Base-by-base conservation (phyloP, 2,329 filamentous ascomycete genomes). In the Cladosporium sp. region DNA sequence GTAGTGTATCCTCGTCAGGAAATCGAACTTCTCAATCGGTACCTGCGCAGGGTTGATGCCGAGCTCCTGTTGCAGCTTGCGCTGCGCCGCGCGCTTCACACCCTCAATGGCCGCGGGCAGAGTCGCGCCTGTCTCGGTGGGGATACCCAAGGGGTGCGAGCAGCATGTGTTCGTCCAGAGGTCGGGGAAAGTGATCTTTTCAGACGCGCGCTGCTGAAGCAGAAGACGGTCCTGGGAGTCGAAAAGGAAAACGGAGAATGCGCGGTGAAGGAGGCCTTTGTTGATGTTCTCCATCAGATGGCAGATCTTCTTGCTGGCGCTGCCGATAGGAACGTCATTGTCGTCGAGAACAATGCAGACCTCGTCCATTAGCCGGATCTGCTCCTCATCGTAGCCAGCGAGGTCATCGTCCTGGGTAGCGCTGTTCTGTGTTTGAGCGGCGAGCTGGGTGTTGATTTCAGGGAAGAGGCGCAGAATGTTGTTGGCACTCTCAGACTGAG, bases 121-220 rank as follows among this genome's bases (percentile, higher is more conserved):
- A 60, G 86, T 86, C 32, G 84, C 81, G 58, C 93, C 93, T 22
- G 89, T 95, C 81, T 98, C 93, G 59, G 86, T 86, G 8, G 93
- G 87, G 60, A 96, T 87, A 52, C 89, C 88, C 56, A 98, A 80
- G 4, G 93, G 93, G 72, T 98, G 93, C 37, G 93, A 98, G 78
- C 93, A 98, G 80, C 93, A 98, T 32, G 93, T 98, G 75, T 98
- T 98, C 59, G 93, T 98, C 93, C 93, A 98, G 86, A 96, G 91
- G 69, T 95, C 89, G n/a, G 93, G 92, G 75, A 98, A 98, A 6
- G 93, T 98, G 68, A 98, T 98, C 78, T 98, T 98, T 76, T 97
- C 92, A 38, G 84, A 77, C 28, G 93, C 93, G 61, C 93, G 87
- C 77, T 97, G 93, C 75, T 98, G 93, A 48, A 98, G 83, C 42